These are phyloP conservation scores for Xanthoceras sorbifolium DNA, from an alignment of 345 rosid species.

Conservation along the genomic window DNA sequence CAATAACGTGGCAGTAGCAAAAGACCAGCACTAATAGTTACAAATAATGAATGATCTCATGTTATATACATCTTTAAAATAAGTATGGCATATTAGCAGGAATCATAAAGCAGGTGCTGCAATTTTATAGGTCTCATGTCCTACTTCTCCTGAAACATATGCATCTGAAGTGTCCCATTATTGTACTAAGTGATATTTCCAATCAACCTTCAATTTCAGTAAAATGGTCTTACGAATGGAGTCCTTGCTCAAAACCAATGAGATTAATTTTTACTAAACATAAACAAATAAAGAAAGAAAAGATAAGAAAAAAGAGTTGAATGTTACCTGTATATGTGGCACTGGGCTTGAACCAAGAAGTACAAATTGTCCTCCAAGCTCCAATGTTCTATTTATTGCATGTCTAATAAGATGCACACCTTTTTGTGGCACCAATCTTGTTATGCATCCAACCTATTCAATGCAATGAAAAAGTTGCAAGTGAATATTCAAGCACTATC, in stretches of 20 bases:
- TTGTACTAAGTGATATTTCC: background rate
- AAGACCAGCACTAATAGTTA: background rate
- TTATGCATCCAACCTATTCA: slow-evolving; percentile 87
- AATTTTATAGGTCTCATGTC: background rate
- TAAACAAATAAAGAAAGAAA: background rate
- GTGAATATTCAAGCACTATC: slow-evolving; percentile 4
- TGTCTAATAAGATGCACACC: slow-evolving; percentile 97
- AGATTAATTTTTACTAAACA: background rate
- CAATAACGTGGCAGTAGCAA: background rate
- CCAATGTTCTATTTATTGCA: slow-evolving; percentile 85
- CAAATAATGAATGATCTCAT: background rate
- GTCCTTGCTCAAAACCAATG: background rate
- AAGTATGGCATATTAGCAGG: background rate
- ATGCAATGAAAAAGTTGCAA: background rate
- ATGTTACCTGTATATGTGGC: slow-evolving; percentile 79
- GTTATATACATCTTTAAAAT: background rate
- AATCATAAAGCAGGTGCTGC: slow-evolving; percentile 4
- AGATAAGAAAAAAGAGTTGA: background rate
- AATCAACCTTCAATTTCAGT: background rate
- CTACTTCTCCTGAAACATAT: background rate
- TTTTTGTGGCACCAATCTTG: slow-evolving; percentile 97
- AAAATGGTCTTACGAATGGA: background rate
- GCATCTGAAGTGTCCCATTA: background rate
- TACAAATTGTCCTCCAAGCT: slow-evolving; percentile 92
- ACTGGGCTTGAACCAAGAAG: slow-evolving; percentile 99